Percentiles rank a stretch among this genome's conserved stretches.
Evolutionary conservation across 2,329 filamentous ascomycete genomes (phyloP).

Genomic region (Coleophoma eucalyptorum): DNA sequence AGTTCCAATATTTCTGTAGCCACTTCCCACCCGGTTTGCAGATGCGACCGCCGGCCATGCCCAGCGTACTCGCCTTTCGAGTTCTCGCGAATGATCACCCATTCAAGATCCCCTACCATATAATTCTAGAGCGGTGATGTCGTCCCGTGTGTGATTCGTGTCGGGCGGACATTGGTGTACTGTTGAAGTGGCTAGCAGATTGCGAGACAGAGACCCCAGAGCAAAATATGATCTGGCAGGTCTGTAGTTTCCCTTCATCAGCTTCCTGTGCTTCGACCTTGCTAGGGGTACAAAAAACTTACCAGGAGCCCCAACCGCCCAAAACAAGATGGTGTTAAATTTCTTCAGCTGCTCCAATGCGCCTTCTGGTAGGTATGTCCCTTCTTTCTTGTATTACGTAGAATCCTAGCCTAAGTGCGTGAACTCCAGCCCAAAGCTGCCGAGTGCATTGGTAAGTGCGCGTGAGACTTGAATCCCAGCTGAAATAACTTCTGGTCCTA

Average conservation of each 20-base stretch:
- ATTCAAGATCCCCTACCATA: slow-evolving; percentile 47
- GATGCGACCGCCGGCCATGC: slow-evolving; percentile 50
- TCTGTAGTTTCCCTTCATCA: slow-evolving; percentile 23
- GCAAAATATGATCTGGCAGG: slow-evolving; percentile 59
- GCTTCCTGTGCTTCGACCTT: slow-evolving; percentile 9
- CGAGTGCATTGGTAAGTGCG: slow-evolving; percentile 43
- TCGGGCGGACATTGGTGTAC: slow-evolving; percentile 61
- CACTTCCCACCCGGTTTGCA: slow-evolving; percentile 49
- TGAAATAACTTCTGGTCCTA: slow-evolving; percentile 54
- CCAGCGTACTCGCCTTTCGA: slow-evolving; percentile 57
- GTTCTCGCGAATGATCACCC: slow-evolving; percentile 62
- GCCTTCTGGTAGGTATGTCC: slow-evolving; percentile 53
- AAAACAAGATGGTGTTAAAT: slow-evolving; percentile 54
- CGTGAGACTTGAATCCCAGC: slow-evolving; percentile 56
- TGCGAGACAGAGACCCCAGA: slow-evolving; percentile 57
- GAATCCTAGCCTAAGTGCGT: slow-evolving; percentile 54
- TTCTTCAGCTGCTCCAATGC: slow-evolving; percentile 48
- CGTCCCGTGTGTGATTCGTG: slow-evolving; percentile 51
- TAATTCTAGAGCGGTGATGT: slow-evolving; percentile 44
- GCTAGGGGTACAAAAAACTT: slow-evolving; percentile 50
- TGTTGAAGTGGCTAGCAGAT: slow-evolving; percentile 59
- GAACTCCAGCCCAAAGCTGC: slow-evolving; percentile 56
- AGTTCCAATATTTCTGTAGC: slow-evolving; percentile 59
- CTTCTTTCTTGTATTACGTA: slow-evolving; percentile 50
- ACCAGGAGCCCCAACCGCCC: slow-evolving; percentile 51